Percentiles rank a stretch among this genome's conserved stretches.
phyloP scores from a whole-genome alignment of 2,329 filamentous ascomycete species.

The Colletotrichum gloeosporioides region DNA sequence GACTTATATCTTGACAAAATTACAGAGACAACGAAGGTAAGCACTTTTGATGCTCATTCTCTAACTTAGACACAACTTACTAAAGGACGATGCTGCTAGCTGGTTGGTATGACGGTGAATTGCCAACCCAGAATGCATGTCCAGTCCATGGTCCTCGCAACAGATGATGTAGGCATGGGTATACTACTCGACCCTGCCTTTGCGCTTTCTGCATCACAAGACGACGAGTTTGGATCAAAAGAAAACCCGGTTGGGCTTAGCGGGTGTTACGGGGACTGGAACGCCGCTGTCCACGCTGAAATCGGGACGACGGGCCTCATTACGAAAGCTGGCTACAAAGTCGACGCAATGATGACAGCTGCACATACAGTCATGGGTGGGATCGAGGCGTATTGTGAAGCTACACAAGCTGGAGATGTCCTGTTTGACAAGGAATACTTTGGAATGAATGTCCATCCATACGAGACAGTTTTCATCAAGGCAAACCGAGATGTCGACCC shows the following conservation, averaged over 20 bases:
- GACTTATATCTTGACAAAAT: slow-evolving; percentile 35
- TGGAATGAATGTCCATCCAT: slow-evolving; percentile 38
- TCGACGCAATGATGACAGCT: slow-evolving; percentile 37
- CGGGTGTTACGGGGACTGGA: slow-evolving; percentile 31
- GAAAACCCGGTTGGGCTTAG: slow-evolving; percentile 31
- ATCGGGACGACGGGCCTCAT: slow-evolving; percentile 34
- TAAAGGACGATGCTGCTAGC: slow-evolving; percentile 23
- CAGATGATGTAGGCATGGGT: slow-evolving; percentile 39
- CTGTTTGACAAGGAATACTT: slow-evolving; percentile 32
- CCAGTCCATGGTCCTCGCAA: slow-evolving; percentile 42
- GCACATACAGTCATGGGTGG: slow-evolving; percentile 23
- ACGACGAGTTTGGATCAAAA: slow-evolving; percentile 28
- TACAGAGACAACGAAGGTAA: slow-evolving; percentile 34
- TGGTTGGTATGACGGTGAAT: slow-evolving; percentile 41
- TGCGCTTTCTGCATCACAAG: slow-evolving; percentile 18
- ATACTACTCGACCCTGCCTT: slow-evolving; percentile 35
- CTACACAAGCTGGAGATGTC: slow-evolving; percentile 25
- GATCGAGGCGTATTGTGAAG: neutral
- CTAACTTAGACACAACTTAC: neutral
- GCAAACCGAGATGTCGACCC: slow-evolving; percentile 34
- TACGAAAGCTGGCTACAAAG: slow-evolving; percentile 33
- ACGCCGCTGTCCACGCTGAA: slow-evolving; percentile 33
- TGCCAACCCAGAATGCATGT: slow-evolving; percentile 37
- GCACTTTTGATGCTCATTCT: neutral
- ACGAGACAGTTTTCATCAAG: slow-evolving; percentile 42